Conservation (phyloP, 805 yeast species). For the Cephaloascus fragrans region DNA sequence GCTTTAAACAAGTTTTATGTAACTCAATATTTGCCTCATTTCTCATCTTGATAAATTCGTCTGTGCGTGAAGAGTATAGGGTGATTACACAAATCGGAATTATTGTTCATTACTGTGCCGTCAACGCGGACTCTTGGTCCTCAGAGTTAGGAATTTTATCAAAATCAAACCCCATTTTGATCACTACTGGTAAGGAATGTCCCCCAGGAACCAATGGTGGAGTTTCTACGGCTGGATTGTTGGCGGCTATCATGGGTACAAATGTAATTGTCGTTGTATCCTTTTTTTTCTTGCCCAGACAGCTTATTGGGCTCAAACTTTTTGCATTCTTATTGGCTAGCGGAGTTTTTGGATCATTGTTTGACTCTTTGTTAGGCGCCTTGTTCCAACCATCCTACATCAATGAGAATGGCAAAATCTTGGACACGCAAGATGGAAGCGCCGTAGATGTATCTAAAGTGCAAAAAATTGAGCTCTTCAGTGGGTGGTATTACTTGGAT, state of each 20-base stretch:
- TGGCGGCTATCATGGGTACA: constrained; percentile 25
- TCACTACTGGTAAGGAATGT: constrained; percentile 27
- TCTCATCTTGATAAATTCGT: constrained; percentile 12
- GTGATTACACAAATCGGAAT: constrained; percentile 12
- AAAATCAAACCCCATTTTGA: constrained; percentile 21
- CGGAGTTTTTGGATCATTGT: constrained; percentile 26
- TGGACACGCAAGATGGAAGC: constrained; percentile 19
- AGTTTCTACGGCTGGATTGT: constrained; percentile 22
- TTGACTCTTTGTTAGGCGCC: constrained; percentile 34
- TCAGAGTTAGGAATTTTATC: constrained; percentile 36
- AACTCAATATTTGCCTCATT: constrained; percentile 28
- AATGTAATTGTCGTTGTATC: constrained; percentile 19
- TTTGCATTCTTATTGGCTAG: constrained; percentile 14
- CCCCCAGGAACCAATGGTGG: constrained; percentile 42
- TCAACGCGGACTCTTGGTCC: constrained; percentile 37
- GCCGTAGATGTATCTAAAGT: constrained; percentile 10
- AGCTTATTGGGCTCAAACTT: constrained; percentile 2
- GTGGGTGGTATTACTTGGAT: constrained; percentile 24
- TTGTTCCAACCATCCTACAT: constrained; percentile 23
- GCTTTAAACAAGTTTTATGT: constrained; percentile 28
- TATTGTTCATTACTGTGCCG: constrained; percentile 29
- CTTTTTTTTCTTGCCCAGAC: constrained; percentile 9
- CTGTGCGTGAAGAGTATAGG: background rate
- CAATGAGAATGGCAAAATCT: constrained; percentile 15
- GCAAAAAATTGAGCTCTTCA: constrained; percentile 11